Base-by-base conservation (phyloP, 768 basidiomycete genomes). In the Kwoniella heveanensis region DNA sequence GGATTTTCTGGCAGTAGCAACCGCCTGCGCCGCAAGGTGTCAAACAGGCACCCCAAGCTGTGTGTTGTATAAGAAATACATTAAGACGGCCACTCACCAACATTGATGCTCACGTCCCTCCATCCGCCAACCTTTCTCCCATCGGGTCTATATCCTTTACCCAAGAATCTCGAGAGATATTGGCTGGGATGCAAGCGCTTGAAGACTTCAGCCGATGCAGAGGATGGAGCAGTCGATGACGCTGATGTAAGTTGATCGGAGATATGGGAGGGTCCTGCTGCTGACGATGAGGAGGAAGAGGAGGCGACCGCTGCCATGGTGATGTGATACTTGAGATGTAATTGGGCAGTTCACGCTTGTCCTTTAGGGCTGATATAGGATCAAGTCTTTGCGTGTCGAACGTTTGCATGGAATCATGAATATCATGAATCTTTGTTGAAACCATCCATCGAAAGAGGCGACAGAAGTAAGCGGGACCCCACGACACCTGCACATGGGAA, bases 121-220 rank as follows among this genome's bases (percentile, higher is more conserved):
- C 88, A 95, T 12, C 82, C 86, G 25, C 79, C 80, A 7, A 86
- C 78, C n/a, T 83, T 82, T 27, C 96, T 84, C 12, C 92, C 92
- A 77, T 97, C 93, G 0, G 93, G 91, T 57, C 96, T 81, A 60
- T 89, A 83, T 8, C 86, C 83, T 74, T 95, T 88, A 1, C 85
- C 82, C 19, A 97, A 81, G 73, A 96, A 98, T 7, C 89, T 85
- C 69, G 91, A 88, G 50, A 98, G 86, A 77, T 97, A 98, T 4
- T 87, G 85, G 30, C 85, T 85, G 1, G 96, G 95, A 72, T 97
- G 92, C 0, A 99, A 84, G 15, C 92, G 88, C 71, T 92, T 90
- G 81, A 94, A 94, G 30, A 88, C 86, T 63, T 67, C 63, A 13
- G 77, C 70, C 47, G 69, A 60, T 1, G 67, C 54, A 13, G 68